phyloP scores from a whole-genome alignment of 2,329 filamentous ascomycete species.

The Colletotrichum melonis region DNA sequence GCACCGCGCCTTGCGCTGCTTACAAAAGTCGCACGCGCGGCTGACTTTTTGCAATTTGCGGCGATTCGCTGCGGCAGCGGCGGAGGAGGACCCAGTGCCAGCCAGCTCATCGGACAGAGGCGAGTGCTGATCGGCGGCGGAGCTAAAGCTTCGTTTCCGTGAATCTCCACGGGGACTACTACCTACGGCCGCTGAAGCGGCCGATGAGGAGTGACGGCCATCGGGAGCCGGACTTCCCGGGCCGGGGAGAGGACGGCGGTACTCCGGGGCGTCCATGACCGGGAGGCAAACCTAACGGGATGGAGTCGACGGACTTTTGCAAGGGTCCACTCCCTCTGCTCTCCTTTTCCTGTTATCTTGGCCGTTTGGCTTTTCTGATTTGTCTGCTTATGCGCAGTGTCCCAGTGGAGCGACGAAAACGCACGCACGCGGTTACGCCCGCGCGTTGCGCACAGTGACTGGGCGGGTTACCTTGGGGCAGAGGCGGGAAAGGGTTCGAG shows the following conservation, averaged over 20 bases:
- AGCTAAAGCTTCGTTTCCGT: slow-evolving; percentile 29
- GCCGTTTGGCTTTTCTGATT: not conserved
- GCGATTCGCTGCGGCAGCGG: slow-evolving; percentile 13
- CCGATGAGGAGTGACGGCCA: slow-evolving; percentile 10
- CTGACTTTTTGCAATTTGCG: slow-evolving; percentile 46
- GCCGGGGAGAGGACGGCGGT: slow-evolving; percentile 18
- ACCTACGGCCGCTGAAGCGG: slow-evolving; percentile 4
- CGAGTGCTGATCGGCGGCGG: slow-evolving; percentile 24
- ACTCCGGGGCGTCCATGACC: slow-evolving; percentile 20
- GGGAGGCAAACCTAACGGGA: not conserved
- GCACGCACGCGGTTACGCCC: not conserved
- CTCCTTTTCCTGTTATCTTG: not conserved
- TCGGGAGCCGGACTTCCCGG: slow-evolving; percentile 13
- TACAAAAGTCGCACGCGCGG: slow-evolving; percentile 53
- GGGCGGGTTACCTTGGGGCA: not conserved
- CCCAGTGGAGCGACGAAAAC: not conserved
- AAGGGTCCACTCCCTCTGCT: not conserved
- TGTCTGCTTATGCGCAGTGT: not conserved
- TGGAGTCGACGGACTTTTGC: slow-evolving; percentile 9
- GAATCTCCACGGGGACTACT: slow-evolving; percentile 2
- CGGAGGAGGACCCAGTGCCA: not conserved
- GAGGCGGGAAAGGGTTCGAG: not conserved
- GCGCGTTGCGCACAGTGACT: not conserved
- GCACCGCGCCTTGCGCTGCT: slow-evolving; percentile 51
- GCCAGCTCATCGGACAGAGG: slow-evolving; percentile 22